Base-by-base conservation (phyloP, 2,329 filamentous ascomycete genomes). In the Gyromitra esculenta region DNA sequence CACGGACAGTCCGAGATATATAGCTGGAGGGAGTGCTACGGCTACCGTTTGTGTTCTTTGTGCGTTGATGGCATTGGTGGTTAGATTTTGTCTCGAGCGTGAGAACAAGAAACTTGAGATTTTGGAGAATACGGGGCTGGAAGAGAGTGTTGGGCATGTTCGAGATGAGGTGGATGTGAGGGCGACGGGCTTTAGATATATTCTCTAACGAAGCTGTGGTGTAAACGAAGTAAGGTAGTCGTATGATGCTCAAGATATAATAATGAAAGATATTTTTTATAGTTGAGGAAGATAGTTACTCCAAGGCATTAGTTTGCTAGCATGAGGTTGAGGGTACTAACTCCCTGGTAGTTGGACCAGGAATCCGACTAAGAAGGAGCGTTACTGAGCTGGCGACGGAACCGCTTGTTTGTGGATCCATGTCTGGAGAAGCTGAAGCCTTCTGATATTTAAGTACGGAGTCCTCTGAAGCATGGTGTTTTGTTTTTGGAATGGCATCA, bases 11-110 rank as follows among this genome's bases (percentile, higher is more conserved):
- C 84, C 84, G 0, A 81, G 81, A 31, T 85, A 85, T 73, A 79
- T 84, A 5, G 81, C 83, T 6, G 83, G 82, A 0, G 83, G 83
- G 0, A 81, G 77, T 64, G 83, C 83, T 1, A 84, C 82, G 4
- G 82, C 84, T 2, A 81, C 62, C 0, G 82, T 85, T 35, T 82
- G 82, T 18, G 57, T 84, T 5, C 11, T 83, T 1, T 83, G 84
- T n/a, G 83, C 82, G 0, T 50, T 81, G 0, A 25, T 85, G 35
- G 83, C 84, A 2, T 74, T 83, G 6, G 68, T 82, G 0, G 81
- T 84, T 62, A 81, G 84, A 11, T 66, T 82, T 0, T 78, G 83
- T 15, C 82, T 84, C 74, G 75, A 75, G 0, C 77, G 78, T 8
- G 83, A 84, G 80, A 85, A 85, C 50, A 82, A 77, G 73, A 81